Percentiles rank a stretch among this genome's conserved stretches.
Evolutionary conservation across 2,329 filamentous ascomycete species (phyloP).

Genomic region (Exophiala spinifera): DNA sequence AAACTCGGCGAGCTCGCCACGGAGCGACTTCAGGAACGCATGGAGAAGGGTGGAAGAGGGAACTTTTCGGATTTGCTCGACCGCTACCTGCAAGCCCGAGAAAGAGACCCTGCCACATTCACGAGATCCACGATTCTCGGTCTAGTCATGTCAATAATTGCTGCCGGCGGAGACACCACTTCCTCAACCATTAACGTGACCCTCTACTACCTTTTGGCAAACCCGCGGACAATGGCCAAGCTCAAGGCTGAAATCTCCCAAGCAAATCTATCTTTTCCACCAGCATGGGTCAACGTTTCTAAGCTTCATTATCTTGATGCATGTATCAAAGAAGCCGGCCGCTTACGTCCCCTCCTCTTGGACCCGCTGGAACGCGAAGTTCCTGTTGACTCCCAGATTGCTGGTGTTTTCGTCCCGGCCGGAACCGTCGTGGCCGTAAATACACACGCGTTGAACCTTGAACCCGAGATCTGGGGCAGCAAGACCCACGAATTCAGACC

Average conservation of each 20-base stretch:
- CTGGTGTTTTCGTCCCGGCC: slow-evolving; percentile 14
- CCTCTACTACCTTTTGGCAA: slow-evolving; percentile 49
- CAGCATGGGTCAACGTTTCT: slow-evolving; percentile 53
- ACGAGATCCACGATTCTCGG: slow-evolving; percentile 7
- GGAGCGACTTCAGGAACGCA: slow-evolving; percentile 3
- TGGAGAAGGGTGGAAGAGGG: slow-evolving; percentile 2
- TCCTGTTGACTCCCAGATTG: slow-evolving; percentile 21
- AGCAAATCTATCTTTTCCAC: slow-evolving; percentile 1
- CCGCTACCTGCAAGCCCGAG: slow-evolving; percentile 73
- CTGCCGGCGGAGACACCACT: slow-evolving; percentile 19
- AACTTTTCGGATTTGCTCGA: slow-evolving; percentile 65
- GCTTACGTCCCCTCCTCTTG: slow-evolving; percentile 3
- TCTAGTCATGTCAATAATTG: slow-evolving; percentile 16
- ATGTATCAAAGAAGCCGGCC: slow-evolving; percentile 14
- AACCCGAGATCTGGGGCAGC: slow-evolving; percentile 38
- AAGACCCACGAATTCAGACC: slow-evolving; percentile 41
- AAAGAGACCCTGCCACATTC: slow-evolving; percentile 14
- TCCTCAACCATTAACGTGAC: slow-evolving; percentile 6
- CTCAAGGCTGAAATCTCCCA: slow-evolving; percentile 12
- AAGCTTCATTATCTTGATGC: slow-evolving; percentile 44
- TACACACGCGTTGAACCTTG: slow-evolving; percentile 41
- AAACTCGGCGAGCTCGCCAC: slow-evolving; percentile 3
- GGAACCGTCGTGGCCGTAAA: slow-evolving; percentile 20
- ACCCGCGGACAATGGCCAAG: slow-evolving; percentile 9
- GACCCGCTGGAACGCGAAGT: slow-evolving; percentile 27